A percentile compares a stretch with the other conserved stretches of the same genome.
phyloP scores from a whole-genome alignment of 257 asterid species.

The Solanum virginianum region DNA sequence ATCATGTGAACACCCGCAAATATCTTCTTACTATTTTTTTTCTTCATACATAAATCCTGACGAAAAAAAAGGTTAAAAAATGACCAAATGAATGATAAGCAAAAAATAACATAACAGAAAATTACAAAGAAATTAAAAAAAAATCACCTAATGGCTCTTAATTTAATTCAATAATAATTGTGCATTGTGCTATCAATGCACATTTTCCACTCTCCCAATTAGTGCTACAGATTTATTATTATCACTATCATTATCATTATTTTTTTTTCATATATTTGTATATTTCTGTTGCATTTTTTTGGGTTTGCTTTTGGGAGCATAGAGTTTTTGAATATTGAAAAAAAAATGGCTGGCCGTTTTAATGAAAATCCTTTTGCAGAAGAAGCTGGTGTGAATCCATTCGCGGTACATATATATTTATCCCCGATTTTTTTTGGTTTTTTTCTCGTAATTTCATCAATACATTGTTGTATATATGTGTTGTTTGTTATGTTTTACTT shows the following conservation, averaged over 20 bases:
- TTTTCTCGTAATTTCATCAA: too few relatives aligned
- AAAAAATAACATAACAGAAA: background rate
- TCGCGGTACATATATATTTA: conserved; percentile 35
- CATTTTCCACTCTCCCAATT: background rate
- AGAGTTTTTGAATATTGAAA: background rate
- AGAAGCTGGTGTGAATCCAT: conserved; percentile 67
- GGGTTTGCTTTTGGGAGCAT: background rate
- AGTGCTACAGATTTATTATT: background rate
- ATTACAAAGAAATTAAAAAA: background rate
- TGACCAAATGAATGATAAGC: background rate
- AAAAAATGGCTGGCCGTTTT: conserved; percentile 47
- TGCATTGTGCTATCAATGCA: background rate
- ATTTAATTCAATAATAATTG: background rate
- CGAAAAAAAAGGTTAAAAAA: background rate
- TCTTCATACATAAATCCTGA: background rate
- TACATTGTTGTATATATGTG: too few relatives aligned
- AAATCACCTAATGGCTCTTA: background rate
- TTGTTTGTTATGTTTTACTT: background rate
- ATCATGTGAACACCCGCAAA: background rate
- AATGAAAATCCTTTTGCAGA: conserved; percentile 75
- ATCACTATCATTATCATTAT: background rate
- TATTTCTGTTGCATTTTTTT: background rate
- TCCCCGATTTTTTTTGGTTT: too few relatives aligned
- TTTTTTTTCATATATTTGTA: background rate
- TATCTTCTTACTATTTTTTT: background rate